A percentile compares a stretch with the other conserved stretches of the same genome.
These are phyloP conservation scores for Cryptosporidium ubiquitum DNA, from an alignment of 169 alveolate genomes.

Conservation along the genomic window DNA sequence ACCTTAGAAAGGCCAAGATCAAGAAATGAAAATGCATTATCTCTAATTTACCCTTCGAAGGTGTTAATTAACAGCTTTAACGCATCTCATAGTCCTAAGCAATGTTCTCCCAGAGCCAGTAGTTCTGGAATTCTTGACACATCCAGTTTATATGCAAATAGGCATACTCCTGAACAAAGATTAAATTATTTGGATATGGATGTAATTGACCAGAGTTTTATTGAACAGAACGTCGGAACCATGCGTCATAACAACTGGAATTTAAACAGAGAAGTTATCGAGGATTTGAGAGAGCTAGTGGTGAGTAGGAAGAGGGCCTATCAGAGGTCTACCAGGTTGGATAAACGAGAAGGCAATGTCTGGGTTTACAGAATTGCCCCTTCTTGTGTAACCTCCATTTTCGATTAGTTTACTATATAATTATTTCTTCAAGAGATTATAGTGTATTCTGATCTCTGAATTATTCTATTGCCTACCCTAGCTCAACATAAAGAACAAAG, in stretches of 20 bases:
- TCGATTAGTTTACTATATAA: slow-evolving; percentile 60
- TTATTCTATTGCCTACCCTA: no score
- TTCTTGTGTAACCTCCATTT: slow-evolving; percentile 81
- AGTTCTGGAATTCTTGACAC: slow-evolving; percentile 52
- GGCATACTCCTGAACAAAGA: slow-evolving; percentile 47
- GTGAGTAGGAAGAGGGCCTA: slow-evolving; percentile 85
- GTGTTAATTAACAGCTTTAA: slow-evolving; percentile 35
- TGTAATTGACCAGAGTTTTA: slow-evolving; percentile 87
- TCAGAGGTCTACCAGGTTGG: slow-evolving; percentile 83
- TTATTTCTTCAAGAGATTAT: not conserved
- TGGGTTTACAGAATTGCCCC: slow-evolving; percentile 88
- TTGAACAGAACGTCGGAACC: slow-evolving; percentile 78
- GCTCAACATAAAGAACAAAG: not conserved
- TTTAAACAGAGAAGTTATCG: slow-evolving; percentile 88
- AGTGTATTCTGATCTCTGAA: not conserved
- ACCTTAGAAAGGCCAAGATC: not conserved
- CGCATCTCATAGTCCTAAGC: slow-evolving; percentile 6
- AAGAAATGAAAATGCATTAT: slow-evolving; percentile 45
- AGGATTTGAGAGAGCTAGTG: slow-evolving; percentile 87
- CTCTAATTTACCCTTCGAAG: slow-evolving; percentile 63
- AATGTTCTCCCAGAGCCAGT: slow-evolving; percentile 49
- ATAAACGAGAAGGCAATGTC: slow-evolving; percentile 88
- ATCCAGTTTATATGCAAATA: slow-evolving; percentile 57
- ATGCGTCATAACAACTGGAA: slow-evolving; percentile 87
- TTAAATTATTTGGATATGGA: slow-evolving; percentile 86